phyloP scores from a whole-genome alignment of 768 basidiomycete species.

The Xanthoconium stramineum region DNA sequence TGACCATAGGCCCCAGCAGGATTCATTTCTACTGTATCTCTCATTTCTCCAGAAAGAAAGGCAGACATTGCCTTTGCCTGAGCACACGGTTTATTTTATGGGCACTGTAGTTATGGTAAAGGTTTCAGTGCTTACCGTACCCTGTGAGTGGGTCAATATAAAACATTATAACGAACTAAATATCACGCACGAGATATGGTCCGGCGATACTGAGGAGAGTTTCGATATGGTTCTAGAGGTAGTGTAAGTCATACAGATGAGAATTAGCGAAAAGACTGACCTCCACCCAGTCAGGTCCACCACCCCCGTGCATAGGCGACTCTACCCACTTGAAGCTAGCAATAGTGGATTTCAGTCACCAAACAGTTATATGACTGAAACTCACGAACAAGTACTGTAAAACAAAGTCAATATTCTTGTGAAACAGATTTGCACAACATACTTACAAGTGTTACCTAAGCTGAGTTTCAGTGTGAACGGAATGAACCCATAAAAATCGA shows the following conservation, averaged over 20 bases:
- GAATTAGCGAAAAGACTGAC: slow-evolving; percentile 33
- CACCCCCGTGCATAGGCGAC: slow-evolving; percentile 73
- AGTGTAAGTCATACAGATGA: background rate
- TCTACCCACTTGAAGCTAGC: slow-evolving; percentile 95
- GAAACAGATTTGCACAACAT: background rate
- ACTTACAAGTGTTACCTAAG: slow-evolving; percentile 46
- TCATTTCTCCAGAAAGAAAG: slow-evolving; percentile 94
- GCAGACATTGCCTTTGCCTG: slow-evolving; percentile 94
- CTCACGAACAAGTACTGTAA: slow-evolving; percentile 78
- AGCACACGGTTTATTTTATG: background rate
- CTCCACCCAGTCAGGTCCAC: slow-evolving; percentile 90
- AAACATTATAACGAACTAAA: background rate
- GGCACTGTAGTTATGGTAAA: background rate
- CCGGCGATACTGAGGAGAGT: slow-evolving; percentile 83
- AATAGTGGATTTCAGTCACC: slow-evolving; percentile 4
- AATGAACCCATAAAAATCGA: slow-evolving; percentile 2
- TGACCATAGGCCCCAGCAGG: slow-evolving; percentile 75
- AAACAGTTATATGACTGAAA: background rate
- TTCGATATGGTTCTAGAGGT: slow-evolving; percentile 72
- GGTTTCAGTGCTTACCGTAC: slow-evolving; percentile 53
- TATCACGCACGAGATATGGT: slow-evolving; percentile 66
- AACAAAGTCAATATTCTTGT: slow-evolving; percentile 3
- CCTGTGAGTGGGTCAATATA: slow-evolving; percentile 38
- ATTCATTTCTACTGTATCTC: slow-evolving; percentile 84
- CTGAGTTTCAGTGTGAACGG: slow-evolving; percentile 38